These are phyloP conservation scores for Lactarius psammicola DNA, from an alignment of 768 basidiomycete genomes.

Conservation along the genomic window DNA sequence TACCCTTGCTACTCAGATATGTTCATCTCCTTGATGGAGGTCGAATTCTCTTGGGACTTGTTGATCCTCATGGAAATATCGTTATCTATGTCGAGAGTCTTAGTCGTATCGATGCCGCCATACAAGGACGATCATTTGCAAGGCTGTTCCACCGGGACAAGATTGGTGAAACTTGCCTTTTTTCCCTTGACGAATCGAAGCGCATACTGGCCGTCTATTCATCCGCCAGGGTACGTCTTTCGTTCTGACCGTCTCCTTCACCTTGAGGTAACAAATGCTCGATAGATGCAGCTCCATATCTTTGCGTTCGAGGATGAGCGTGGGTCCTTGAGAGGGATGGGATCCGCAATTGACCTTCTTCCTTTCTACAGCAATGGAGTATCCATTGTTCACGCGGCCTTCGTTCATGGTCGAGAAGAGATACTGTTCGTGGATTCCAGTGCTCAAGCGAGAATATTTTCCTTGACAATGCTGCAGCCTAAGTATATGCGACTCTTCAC, in stretches of 20 bases:
- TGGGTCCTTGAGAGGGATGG: constrained; percentile 41
- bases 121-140: not conserved
- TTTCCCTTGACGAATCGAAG: too few relatives aligned
- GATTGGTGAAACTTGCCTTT: too few relatives aligned
- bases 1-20: not conserved
- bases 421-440: constrained; percentile 47
- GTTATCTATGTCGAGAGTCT: constrained; percentile 10
- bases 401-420: constrained; percentile 52
- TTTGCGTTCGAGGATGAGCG: constrained; percentile 44
- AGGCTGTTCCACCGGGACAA: too few relatives aligned
- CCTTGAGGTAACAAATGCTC: not conserved
- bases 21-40: constrained; percentile 12
- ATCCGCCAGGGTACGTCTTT: too few relatives aligned
- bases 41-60: not conserved
- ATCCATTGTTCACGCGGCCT: constrained; percentile 40
- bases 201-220: too few relatives aligned
- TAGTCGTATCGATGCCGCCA: not conserved
- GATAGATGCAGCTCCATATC: constrained; percentile 28
- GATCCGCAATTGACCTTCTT: constrained; percentile 44
- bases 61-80: not conserved
- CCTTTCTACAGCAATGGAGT: constrained; percentile 42
- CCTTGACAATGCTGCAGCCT: constrained; percentile 51
- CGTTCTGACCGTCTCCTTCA: not conserved
- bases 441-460: constrained; percentile 48
- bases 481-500: constrained; percentile 37